These are phyloP conservation scores for Wickerhamomyces bovis DNA, from an alignment of 805 yeast genomes.

Conservation along the genomic window DNA sequence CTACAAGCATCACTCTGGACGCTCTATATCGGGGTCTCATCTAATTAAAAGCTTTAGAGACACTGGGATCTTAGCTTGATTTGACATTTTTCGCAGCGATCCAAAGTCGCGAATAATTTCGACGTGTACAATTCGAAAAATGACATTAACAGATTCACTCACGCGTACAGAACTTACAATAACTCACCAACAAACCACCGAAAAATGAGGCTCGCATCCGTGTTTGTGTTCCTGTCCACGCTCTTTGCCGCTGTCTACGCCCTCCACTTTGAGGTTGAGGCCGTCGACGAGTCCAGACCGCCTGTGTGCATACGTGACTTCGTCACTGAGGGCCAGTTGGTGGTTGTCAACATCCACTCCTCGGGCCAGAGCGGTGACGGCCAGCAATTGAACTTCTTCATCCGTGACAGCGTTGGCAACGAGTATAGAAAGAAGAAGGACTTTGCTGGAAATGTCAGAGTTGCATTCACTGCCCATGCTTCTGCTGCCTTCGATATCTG, in stretches of 20 bases:
- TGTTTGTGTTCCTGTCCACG: slow-evolving; percentile 11
- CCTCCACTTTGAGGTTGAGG: slow-evolving; percentile 49
- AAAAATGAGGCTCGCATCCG: slow-evolving; percentile 12
- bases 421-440: slow-evolving; percentile 76
- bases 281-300: slow-evolving; percentile 34
- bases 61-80: too few relatives aligned
- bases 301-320: slow-evolving; percentile 92
- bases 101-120: neutral
- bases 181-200: neutral
- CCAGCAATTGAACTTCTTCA: slow-evolving; percentile 61
- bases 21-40: too few relatives aligned
- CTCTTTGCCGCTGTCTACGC: slow-evolving; percentile 25
- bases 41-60: too few relatives aligned
- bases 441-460: slow-evolving; percentile 62
- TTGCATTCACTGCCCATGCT: slow-evolving; percentile 80
- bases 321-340: slow-evolving; percentile 76
- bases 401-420: slow-evolving; percentile 77
- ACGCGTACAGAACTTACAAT: neutral
- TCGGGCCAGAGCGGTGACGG: slow-evolving; percentile 83
- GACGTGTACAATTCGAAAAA: slow-evolving; percentile 1
- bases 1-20: too few relatives aligned
- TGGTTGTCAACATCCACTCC: slow-evolving; percentile 74
- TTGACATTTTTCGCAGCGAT: too few relatives aligned
- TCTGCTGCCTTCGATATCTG: slow-evolving; percentile 89
- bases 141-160: slow-evolving; percentile 2